phyloP scores from a whole-genome alignment of 176 grass and related monocot genomes.

The Guadua angustifolia region DNA sequence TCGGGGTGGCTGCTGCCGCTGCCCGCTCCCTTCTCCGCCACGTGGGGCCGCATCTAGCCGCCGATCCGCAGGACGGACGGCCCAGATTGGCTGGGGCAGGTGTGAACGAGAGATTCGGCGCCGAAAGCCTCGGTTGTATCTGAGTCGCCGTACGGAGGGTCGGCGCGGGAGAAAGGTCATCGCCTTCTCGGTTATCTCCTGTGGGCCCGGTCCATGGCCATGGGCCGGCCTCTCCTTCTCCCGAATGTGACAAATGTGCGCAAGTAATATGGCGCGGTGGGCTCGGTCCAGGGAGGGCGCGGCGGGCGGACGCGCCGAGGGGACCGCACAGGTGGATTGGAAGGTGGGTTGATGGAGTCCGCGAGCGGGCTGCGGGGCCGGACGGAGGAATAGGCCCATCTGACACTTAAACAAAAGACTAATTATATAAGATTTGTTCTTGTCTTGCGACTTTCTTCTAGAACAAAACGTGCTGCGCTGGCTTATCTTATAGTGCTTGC shows the following conservation, averaged over 20 bases:
- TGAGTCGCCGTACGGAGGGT: slow-evolving; percentile 47
- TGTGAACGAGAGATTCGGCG: slow-evolving; percentile 48
- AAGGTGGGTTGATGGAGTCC: slow-evolving; percentile 48
- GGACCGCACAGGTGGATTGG: slow-evolving; percentile 45
- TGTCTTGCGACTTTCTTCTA: not conserved
- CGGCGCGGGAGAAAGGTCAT: slow-evolving; percentile 49
- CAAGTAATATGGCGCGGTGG: not conserved
- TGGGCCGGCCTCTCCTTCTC: not conserved
- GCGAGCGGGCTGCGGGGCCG: not conserved
- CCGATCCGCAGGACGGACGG: not conserved
- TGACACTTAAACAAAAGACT: too few species aligned
- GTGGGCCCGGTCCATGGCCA: slow-evolving; percentile 25
- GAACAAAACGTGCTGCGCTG: not conserved
- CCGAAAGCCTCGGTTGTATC: slow-evolving; percentile 62
- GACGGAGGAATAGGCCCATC: not conserved
- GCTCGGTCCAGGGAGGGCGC: slow-evolving; percentile 24
- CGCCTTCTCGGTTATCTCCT: not conserved
- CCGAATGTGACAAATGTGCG: slow-evolving; percentile 34
- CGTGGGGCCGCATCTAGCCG: slow-evolving; percentile 15
- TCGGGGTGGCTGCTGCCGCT: not conserved
- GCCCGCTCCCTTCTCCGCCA: not conserved
- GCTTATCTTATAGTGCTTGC: not conserved
- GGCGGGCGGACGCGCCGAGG: slow-evolving; percentile 47
- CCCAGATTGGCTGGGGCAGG: not conserved
- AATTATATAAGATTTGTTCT: too few species aligned